A percentile compares a stretch with the other conserved stretches of the same genome.
phyloP scores from a whole-genome alignment of 2,329 filamentous ascomycete species.

The Aaosphaeria pasadenensis region DNA sequence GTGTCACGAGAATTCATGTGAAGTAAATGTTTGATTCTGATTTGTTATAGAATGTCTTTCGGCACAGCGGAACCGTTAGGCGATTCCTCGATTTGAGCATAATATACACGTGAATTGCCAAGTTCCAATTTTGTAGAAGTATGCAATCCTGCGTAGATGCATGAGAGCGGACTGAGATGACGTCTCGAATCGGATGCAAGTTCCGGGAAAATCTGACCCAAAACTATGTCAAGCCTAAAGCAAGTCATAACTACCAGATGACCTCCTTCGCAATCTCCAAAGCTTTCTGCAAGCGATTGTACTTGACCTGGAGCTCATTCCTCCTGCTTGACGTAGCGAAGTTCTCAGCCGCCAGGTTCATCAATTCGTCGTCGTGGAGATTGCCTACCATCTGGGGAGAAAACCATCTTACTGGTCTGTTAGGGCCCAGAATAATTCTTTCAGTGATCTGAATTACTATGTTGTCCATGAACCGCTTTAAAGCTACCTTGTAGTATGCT shows the following conservation, averaged over 20 bases:
- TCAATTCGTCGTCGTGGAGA: constrained; percentile 50
- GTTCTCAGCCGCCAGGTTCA: constrained; percentile 59
- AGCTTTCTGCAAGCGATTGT: constrained; percentile 7
- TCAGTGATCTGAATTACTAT: constrained; percentile 59
- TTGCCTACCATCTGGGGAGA: constrained; percentile 49
- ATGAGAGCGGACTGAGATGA: too few relatives aligned
- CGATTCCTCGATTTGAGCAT: too few relatives aligned
- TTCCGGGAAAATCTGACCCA: too few relatives aligned
- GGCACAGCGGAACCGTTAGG: too few relatives aligned
- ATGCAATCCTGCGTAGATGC: too few relatives aligned
- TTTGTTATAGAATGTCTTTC: too few relatives aligned
- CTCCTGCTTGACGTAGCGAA: constrained; percentile 9
- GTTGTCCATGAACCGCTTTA: constrained; percentile 61
- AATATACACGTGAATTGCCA: too few relatives aligned
- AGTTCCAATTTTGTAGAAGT: too few relatives aligned
- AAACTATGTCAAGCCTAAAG: too few relatives aligned
- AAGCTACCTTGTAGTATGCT: constrained; percentile 61
- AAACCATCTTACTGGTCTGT: constrained; percentile 54
- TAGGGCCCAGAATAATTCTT: constrained; percentile 50
- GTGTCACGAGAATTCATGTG: too few relatives aligned
- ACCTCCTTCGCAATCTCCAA: constrained; percentile 6
- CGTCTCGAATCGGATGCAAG: too few relatives aligned
- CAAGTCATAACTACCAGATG: not conserved
- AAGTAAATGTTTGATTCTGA: too few relatives aligned
- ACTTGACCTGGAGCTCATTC: constrained; percentile 4